phyloP scores from a whole-genome alignment of 345 rosid species.

The Mangifera indica region DNA sequence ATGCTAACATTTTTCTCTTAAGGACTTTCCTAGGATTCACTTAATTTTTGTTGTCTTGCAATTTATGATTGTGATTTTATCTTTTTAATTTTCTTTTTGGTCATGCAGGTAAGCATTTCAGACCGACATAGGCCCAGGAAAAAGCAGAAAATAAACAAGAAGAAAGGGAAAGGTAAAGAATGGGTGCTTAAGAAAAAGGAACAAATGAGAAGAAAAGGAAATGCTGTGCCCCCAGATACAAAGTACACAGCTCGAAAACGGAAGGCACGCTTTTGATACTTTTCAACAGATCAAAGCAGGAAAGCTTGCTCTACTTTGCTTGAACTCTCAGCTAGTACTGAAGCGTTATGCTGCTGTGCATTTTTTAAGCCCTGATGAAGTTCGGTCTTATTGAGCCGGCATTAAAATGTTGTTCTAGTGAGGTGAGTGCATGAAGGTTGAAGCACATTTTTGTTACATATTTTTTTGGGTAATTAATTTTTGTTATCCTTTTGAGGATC shows the following conservation, averaged over 20 bases:
- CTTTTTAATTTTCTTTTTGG: background rate
- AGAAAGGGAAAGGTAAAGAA: slow-evolving; percentile 67
- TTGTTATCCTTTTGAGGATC: no score
- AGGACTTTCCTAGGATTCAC: background rate
- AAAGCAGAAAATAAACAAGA: slow-evolving; percentile 62
- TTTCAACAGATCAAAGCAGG: background rate
- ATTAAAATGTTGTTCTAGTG: no score
- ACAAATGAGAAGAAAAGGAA: slow-evolving; percentile 81
- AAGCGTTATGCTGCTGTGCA: no score
- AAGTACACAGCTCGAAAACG: slow-evolving; percentile 83
- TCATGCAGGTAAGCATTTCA: slow-evolving; percentile 53
- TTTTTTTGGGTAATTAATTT: no score
- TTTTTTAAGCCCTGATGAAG: no score
- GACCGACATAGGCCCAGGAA: slow-evolving; percentile 82
- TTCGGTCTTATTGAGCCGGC: background rate
- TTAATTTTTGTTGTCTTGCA: no score
- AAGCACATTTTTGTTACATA: no score
- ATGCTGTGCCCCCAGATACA: slow-evolving; percentile 67
- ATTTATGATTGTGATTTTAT: no score
- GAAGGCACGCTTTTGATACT: slow-evolving; percentile 63
- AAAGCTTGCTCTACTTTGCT: background rate
- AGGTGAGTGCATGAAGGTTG: no score
- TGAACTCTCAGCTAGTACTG: no score
- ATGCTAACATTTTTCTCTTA: background rate
- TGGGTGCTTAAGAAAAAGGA: slow-evolving; percentile 89